Percentiles rank a stretch among this genome's conserved stretches.
Evolutionary conservation across 768 basidiomycete genomes (phyloP).

Genomic region (Candolleomyces efflorescens): DNA sequence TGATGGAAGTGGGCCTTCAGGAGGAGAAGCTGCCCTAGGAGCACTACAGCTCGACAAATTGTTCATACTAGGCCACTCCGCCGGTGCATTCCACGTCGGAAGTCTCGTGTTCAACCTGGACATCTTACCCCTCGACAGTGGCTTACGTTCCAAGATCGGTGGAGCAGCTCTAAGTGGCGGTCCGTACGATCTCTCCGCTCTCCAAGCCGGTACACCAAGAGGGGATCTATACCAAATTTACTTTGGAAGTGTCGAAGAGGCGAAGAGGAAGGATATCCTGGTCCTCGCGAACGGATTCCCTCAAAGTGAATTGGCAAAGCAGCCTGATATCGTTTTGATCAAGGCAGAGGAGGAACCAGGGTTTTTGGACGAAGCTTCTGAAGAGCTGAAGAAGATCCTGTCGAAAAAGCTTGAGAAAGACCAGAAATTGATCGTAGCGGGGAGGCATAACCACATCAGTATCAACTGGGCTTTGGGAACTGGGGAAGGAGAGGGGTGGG

Average conservation of each 20-base stretch:
- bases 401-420: constrained; percentile 27
- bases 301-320: constrained; percentile 24
- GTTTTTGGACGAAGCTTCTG: constrained; percentile 31
- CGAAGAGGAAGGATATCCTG: constrained; percentile 31
- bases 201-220: constrained; percentile 20
- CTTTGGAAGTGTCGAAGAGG: constrained; percentile 13
- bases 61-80: constrained; percentile 58
- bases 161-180: constrained; percentile 46
- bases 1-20: constrained; percentile 13
- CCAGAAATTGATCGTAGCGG: constrained; percentile 33
- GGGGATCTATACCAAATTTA: constrained; percentile 29
- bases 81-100: constrained; percentile 48
- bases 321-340: constrained; percentile 47
- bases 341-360: constrained; percentile 52
- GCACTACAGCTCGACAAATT: constrained; percentile 37
- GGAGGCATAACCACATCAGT: constrained; percentile 65
- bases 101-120: constrained; percentile 38
- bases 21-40: no score
- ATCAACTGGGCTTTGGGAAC: constrained; percentile 42
- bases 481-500: constrained; percentile 64
- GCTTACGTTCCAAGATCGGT: constrained; percentile 32
- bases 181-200: constrained; percentile 33
- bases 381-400: constrained; percentile 36
- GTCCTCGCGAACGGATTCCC: constrained; percentile 35
- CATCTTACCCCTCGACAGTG: constrained; percentile 25